Evolutionary conservation across 2,329 filamentous ascomycete genomes (phyloP).

Genomic region (Venturia carpophila): DNA sequence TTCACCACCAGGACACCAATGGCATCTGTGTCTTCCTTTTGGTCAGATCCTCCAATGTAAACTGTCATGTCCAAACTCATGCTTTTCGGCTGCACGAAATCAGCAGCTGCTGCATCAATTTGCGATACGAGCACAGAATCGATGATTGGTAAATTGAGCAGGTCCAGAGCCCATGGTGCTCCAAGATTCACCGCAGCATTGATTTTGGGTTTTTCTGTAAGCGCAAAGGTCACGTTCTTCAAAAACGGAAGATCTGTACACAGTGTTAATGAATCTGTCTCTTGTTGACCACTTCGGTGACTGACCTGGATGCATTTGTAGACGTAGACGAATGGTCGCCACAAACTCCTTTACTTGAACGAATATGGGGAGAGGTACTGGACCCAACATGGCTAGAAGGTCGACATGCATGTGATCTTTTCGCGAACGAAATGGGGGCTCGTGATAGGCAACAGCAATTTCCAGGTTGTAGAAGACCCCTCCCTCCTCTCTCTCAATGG

Average conservation of each 20-base stretch:
- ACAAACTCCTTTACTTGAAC: conserved; percentile 8
- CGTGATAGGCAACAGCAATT: conserved; percentile 6
- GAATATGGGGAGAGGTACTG: not conserved
- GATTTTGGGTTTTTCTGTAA: conserved; percentile 1
- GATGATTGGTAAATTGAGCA: not conserved
- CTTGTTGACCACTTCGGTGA: not conserved
- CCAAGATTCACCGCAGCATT: not conserved
- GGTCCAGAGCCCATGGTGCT: not conserved
- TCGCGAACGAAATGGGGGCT: not conserved
- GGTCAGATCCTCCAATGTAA: not conserved
- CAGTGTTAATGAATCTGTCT: too few relatives aligned
- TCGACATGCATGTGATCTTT: conserved; percentile 12
- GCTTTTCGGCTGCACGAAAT: not conserved
- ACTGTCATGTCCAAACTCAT: conserved; percentile 9
- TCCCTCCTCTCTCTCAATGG: not conserved
- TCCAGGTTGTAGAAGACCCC: conserved; percentile 11
- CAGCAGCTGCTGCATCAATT: conserved; percentile 1
- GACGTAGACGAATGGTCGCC: not conserved
- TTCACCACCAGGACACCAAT: conserved; percentile 1
- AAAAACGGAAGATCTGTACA: not conserved
- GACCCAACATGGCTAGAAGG: not conserved
- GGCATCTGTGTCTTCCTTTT: not conserved
- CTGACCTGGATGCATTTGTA: conserved; percentile 4
- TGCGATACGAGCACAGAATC: not conserved
- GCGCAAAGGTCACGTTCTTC: conserved; percentile 6